phyloP scores from a whole-genome alignment of 148 eudicot species.

The Amaranthus hypochondriacus region DNA sequence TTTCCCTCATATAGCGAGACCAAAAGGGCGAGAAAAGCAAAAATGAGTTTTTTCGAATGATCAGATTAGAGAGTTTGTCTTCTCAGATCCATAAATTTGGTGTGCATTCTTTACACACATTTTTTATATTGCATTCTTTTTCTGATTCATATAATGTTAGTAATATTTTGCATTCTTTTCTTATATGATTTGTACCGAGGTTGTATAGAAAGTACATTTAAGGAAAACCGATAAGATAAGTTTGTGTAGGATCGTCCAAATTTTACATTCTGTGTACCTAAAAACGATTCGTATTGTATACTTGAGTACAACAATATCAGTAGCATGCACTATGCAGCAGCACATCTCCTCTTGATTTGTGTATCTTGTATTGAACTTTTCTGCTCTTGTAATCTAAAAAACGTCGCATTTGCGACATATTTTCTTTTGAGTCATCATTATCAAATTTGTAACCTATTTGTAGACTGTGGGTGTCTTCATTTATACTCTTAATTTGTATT shows the following conservation, averaged over 20 bases:
- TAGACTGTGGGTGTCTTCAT: too few relatives aligned
- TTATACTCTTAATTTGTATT: too few relatives aligned
- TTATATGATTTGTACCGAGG: not conserved
- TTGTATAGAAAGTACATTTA: not conserved
- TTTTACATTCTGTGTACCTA: not conserved
- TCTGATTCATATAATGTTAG: not conserved
- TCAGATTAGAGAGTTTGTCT: not conserved
- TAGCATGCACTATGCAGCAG: not conserved
- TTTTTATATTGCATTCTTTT: constrained; percentile 21
- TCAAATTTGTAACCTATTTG: too few relatives aligned
- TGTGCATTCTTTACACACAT: constrained; percentile 19
- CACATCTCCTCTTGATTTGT: not conserved
- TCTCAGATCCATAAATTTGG: not conserved
- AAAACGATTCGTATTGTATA: not conserved
- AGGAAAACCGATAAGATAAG: not conserved
- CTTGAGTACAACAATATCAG: not conserved
- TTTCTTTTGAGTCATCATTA: too few relatives aligned
- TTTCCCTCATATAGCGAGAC: constrained; percentile 59
- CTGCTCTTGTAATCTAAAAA: too few relatives aligned
- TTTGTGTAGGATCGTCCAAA: constrained; percentile 1
- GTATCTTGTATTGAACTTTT: not conserved
- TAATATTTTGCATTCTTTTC: not conserved
- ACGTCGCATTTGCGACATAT: too few relatives aligned
- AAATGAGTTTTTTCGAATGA: constrained; percentile 27
- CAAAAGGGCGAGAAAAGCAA: constrained; percentile 49